Evolutionary conservation across 805 yeast species (phyloP).

Genomic region (Wickerhamiella sorbophila): DNA sequence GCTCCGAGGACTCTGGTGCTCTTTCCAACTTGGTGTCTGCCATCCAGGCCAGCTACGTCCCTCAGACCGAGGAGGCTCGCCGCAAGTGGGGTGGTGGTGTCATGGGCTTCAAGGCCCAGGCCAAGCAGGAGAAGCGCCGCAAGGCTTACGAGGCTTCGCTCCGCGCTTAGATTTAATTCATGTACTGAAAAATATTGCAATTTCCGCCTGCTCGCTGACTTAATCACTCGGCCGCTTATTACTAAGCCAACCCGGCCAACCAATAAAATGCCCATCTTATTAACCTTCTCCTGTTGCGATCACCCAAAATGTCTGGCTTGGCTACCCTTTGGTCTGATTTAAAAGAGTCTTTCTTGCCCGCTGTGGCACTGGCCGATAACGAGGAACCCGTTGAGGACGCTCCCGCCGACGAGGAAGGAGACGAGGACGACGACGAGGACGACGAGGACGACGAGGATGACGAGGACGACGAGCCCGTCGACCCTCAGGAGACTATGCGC

Average conservation of each 20-base stretch:
- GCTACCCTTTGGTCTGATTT: slow-evolving; percentile 45
- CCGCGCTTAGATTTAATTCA: slow-evolving; percentile 18
- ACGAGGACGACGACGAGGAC: slow-evolving; percentile 35
- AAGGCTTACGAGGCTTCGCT: slow-evolving; percentile 34
- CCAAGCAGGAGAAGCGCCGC: slow-evolving; percentile 65
- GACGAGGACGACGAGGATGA: slow-evolving; percentile 47
- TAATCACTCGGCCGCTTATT: not conserved
- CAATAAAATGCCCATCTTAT: slow-evolving; percentile 7
- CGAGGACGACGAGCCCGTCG: slow-evolving; percentile 57
- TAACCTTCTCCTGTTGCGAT: slow-evolving; percentile 1
- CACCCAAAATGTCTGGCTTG: slow-evolving; percentile 14
- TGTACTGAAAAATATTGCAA: not conserved
- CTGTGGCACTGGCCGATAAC: slow-evolving; percentile 67
- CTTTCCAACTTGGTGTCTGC: slow-evolving; percentile 87
- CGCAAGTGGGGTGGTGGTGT: slow-evolving; percentile 99
- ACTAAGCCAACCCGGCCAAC: not conserved
- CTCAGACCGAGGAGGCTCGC: slow-evolving; percentile 89
- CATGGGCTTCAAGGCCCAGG: slow-evolving; percentile 88
- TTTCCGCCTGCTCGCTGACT: not conserved
- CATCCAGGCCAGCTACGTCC: slow-evolving; percentile 82
- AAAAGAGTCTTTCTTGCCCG: slow-evolving; percentile 66
- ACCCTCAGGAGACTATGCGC: slow-evolving; percentile 48
- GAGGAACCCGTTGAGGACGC: slow-evolving; percentile 26
- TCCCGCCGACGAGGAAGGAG: slow-evolving; percentile 27
- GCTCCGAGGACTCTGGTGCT: slow-evolving; percentile 87